These are phyloP conservation scores for Suhomyces wounanorum DNA, from an alignment of 1,139 yeast genomes.

Conservation along the genomic window DNA sequence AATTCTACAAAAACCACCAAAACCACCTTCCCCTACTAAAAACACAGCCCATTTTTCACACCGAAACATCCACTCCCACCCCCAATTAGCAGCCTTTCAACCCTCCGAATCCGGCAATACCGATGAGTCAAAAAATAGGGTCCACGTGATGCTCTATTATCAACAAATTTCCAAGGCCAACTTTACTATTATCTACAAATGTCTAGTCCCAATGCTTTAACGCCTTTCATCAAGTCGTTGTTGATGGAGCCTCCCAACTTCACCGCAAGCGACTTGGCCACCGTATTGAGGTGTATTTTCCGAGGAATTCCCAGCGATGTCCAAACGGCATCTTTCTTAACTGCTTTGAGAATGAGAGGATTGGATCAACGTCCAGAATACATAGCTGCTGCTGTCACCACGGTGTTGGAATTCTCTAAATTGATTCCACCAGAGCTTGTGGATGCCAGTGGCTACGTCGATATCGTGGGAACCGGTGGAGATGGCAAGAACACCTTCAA, in stretches of 20 bases:
- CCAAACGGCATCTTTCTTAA: constrained; percentile 77
- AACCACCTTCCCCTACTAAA: too few relatives aligned
- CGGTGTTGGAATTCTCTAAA: constrained; percentile 64
- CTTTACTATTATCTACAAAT: neutral
- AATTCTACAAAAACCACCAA: too few relatives aligned
- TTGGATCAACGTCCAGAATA: constrained; percentile 81
- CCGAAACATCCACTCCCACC: too few relatives aligned
- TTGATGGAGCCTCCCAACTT: constrained; percentile 60
- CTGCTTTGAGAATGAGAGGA: constrained; percentile 70
- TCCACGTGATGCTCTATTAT: constrained; percentile 1
- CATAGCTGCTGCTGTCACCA: constrained; percentile 82
- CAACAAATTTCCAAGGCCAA: neutral
- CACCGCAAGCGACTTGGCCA: constrained; percentile 59
- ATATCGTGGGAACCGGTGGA: constrained; percentile 97
- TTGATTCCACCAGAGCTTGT: constrained; percentile 46
- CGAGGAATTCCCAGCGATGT: constrained; percentile 63
- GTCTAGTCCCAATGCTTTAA: constrained; percentile 34
- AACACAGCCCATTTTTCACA: too few relatives aligned
- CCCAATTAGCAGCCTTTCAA: neutral
- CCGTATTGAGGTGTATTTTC: constrained; percentile 62
- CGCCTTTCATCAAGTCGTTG: constrained; percentile 67
- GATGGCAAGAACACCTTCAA: constrained; percentile 97
- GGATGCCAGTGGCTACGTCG: constrained; percentile 62
- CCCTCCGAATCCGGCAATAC: neutral
- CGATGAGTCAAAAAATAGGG: neutral